Evolutionary conservation across 257 asterid genomes (phyloP).

Genomic region (Mentha longifolia): DNA sequence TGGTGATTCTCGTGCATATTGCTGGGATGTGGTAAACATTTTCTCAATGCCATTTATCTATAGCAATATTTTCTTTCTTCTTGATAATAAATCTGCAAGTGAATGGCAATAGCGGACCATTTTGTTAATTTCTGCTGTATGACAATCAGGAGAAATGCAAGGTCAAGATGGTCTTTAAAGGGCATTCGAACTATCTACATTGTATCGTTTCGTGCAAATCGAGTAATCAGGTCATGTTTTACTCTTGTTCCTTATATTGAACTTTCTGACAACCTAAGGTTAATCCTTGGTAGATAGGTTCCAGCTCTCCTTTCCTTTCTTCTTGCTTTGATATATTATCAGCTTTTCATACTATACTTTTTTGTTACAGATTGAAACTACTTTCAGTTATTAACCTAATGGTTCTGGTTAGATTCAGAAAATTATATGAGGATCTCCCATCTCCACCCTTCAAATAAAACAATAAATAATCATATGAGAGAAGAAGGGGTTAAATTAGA

Average conservation of each 20-base stretch:
- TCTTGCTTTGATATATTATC: neutral
- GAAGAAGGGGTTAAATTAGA: neutral
- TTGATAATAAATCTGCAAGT: slow-evolving; percentile 1
- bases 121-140: slow-evolving; percentile 20
- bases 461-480: neutral
- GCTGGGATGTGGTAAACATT: slow-evolving; percentile 95
- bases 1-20: slow-evolving; percentile 92
- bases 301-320: neutral
- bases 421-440: slow-evolving; percentile 5
- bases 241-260: slow-evolving; percentile 13
- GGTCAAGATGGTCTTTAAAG: slow-evolving; percentile 80
- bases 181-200: slow-evolving; percentile 85
- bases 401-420: neutral
- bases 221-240: slow-evolving; percentile 67
- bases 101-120: slow-evolving; percentile 22
- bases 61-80: neutral
- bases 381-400: slow-evolving; percentile 9
- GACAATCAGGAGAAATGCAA: slow-evolving; percentile 63
- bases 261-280: slow-evolving; percentile 8
- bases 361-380: slow-evolving; percentile 12
- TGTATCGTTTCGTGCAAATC: slow-evolving; percentile 68
- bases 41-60: slow-evolving; percentile 34
- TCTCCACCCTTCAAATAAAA: neutral
- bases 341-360: neutral
- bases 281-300: slow-evolving; percentile 6